Base-by-base conservation (phyloP, 306 rosid species). In the Argentina anserina region DNA sequence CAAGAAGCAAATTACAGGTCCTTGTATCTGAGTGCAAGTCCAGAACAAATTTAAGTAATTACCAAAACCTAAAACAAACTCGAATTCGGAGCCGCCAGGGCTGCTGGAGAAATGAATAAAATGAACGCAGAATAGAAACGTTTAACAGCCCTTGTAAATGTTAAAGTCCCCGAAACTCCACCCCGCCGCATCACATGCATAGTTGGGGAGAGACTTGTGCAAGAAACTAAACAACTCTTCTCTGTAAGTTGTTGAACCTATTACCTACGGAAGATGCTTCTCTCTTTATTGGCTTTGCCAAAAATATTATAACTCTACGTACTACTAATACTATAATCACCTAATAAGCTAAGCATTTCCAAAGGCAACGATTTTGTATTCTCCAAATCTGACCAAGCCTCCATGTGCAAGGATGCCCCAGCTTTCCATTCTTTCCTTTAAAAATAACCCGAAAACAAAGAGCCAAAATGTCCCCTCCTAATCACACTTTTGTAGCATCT, bases 391-490 rank as follows among this genome's bases (percentile, higher is more conserved):
- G 90, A 85, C 90, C 87, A 75, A 70, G 52, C 81, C 82, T 20
- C 90, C 98, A 92, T 90, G 98, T 92, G 96, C 88, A 40, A 70
- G 82, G 86, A 75, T 87, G 69, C 84, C 88, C 86, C 83, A 75
- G 79, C 39, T 67, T 29, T 53, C 33, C 3, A 76, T 83, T 81
- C 37, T 74, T 59, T 40, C 5, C 34, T 69, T 21, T 61, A 18
- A 18, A 45, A 43, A 18, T 6, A 62, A 46, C 81, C 76, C 80
- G 62, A 55, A 43, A 72, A 81, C 72, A 78, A 82, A 79, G 78
- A 3, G 84, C 88, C 88, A 84, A 85, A 84, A 68, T 63, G 49
- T 69, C 26, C 71, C 75, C 87, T 74, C 82, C 92, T 83, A 86
- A 58, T 83, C 65, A 79, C 75, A 9, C 76, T 43, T 26, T 73